A percentile compares a stretch with the other conserved stretches of the same genome.
Evolutionary conservation across 768 basidiomycete species (phyloP).

Genomic region (Suillus weaverae): DNA sequence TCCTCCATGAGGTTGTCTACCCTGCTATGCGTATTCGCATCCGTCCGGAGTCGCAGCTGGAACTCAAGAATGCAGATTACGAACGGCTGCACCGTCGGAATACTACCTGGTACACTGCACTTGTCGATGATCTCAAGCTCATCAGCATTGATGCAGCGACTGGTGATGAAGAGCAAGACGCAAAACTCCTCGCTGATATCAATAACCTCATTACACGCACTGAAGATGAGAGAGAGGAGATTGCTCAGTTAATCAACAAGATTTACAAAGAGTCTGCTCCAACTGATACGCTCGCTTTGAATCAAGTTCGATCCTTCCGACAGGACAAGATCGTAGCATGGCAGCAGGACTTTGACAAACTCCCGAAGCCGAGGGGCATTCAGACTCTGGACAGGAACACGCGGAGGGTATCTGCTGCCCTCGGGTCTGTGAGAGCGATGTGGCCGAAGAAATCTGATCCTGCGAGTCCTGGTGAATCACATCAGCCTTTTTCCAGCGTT

Average conservation of each 20-base stretch:
- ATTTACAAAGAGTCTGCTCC: slow-evolving; percentile 80
- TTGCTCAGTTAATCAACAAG: slow-evolving; percentile 68
- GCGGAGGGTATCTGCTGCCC: slow-evolving; percentile 56
- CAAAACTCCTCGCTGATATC: slow-evolving; percentile 59
- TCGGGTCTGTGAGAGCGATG: slow-evolving; percentile 69
- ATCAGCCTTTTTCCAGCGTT: slow-evolving; percentile 61
- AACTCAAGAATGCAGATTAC: slow-evolving; percentile 92
- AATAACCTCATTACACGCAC: slow-evolving; percentile 69
- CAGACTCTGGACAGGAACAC: slow-evolving; percentile 48
- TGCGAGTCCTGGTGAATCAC: slow-evolving; percentile 49
- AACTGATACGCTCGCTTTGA: slow-evolving; percentile 85
- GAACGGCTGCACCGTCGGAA: slow-evolving; percentile 72
- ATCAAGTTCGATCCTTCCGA: slow-evolving; percentile 78
- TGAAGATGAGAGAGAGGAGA: slow-evolving; percentile 72
- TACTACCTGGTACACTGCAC: slow-evolving; percentile 67
- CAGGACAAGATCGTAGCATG: slow-evolving; percentile 97
- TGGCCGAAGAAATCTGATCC: slow-evolving; percentile 66
- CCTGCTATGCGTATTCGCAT: slow-evolving; percentile 87
- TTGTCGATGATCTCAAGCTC: slow-evolving; percentile 73
- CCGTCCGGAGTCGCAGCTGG: slow-evolving; percentile 82
- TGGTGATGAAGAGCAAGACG: slow-evolving; percentile 73
- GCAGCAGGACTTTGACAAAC: slow-evolving; percentile 88
- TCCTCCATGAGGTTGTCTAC: slow-evolving; percentile 83
- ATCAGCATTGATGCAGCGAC: slow-evolving; percentile 79
- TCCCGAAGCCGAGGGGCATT: slow-evolving; percentile 68